Conservation (phyloP, 352 stramenopile species). For the Globisporangium splendens region DNA sequence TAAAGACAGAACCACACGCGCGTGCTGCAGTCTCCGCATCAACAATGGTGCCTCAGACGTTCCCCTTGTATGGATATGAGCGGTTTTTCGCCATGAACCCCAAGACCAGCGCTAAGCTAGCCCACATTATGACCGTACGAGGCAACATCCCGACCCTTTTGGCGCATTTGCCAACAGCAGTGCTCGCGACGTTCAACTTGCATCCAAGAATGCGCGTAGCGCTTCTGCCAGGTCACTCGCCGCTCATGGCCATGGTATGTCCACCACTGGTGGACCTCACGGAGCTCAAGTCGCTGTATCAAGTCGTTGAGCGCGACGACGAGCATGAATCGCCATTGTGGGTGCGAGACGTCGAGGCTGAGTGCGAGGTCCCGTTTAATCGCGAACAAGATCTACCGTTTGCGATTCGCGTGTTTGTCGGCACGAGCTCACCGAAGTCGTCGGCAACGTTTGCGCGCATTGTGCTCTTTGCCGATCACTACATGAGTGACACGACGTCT, state of each 20-base stretch:
- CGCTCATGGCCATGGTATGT: conserved; percentile 52
- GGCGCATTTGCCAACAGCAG: conserved; percentile 32
- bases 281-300: conserved; percentile 36
- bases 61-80: conserved; percentile 63
- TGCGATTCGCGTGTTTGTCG: conserved; percentile 33
- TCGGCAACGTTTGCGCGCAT: conserved; percentile 38
- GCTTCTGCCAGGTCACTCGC: conserved; percentile 34
- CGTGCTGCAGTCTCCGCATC: not conserved
- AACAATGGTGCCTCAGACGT: conserved; percentile 29
- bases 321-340: conserved; percentile 32
- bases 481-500: conserved; percentile 55
- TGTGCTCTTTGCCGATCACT: conserved; percentile 52
- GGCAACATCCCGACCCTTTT: conserved; percentile 37
- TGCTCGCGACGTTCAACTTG: conserved; percentile 55
- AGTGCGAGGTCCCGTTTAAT: conserved; percentile 41
- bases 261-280: conserved; percentile 33
- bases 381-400: conserved; percentile 50
- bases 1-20: not conserved
- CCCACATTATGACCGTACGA: conserved; percentile 45
- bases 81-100: conserved; percentile 66
- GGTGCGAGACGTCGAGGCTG: conserved; percentile 38
- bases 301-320: conserved; percentile 29
- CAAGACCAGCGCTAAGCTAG: conserved; percentile 35
- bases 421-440: conserved; percentile 19
- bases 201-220: conserved; percentile 46